Percentiles rank a stretch among this genome's conserved stretches.
phyloP scores from a whole-genome alignment of 495 filamentous ascomycete species.

The Penicillium egyptiacum region DNA sequence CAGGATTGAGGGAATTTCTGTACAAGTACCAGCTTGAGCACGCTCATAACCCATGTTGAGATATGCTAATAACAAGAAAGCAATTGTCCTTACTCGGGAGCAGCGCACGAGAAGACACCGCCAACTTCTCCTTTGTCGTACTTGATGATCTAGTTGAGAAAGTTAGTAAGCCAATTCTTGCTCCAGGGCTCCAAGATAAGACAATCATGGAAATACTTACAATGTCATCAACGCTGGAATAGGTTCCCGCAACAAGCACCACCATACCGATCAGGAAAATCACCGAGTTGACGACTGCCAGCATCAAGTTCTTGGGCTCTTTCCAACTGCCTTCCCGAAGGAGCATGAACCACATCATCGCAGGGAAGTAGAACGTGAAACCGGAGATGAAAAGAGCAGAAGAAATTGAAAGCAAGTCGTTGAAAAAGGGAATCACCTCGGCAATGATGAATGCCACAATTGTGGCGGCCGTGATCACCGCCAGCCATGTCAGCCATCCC shows the following conservation, averaged over 20 bases:
- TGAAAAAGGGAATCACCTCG: constrained; percentile 68
- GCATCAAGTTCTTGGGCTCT: constrained; percentile 30
- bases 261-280: constrained; percentile 41
- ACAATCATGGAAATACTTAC: constrained; percentile 39
- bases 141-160: constrained; percentile 36
- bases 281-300: constrained; percentile 25
- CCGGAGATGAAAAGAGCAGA: constrained; percentile 46
- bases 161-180: constrained; percentile 8
- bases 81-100: constrained; percentile 17
- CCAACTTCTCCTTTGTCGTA: constrained; percentile 45
- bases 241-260: constrained; percentile 57
- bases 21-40: constrained; percentile 14
- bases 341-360: constrained; percentile 64
- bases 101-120: constrained; percentile 49
- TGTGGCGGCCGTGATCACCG: constrained; percentile 53
- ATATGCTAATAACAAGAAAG: background rate
- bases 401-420: constrained; percentile 56
- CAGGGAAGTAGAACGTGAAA: constrained; percentile 39
- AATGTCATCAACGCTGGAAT: constrained; percentile 57
- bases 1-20: background rate
- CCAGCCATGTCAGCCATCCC: constrained; percentile 59
- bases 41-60: background rate
- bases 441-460: constrained; percentile 67
- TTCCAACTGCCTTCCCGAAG: constrained; percentile 43
- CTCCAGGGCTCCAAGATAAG: too few species aligned